Conservation (phyloP, 2,329 filamentous ascomycete species). For the Zymoseptoria ardabiliae region DNA sequence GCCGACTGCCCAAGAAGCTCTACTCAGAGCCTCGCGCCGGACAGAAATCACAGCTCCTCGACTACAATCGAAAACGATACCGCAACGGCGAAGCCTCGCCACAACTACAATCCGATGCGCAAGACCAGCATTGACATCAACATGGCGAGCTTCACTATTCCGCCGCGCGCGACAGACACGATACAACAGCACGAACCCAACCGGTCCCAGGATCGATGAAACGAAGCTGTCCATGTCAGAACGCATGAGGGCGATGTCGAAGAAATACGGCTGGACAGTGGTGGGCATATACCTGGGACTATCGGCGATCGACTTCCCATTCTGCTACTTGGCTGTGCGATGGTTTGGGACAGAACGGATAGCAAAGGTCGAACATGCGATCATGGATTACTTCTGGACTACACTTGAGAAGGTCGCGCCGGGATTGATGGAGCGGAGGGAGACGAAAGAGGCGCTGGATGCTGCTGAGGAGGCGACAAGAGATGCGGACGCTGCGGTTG, state of each 20-base stretch:
- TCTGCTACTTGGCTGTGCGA: slow-evolving; percentile 85
- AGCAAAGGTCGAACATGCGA: slow-evolving; percentile 62
- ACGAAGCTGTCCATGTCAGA: slow-evolving; percentile 43
- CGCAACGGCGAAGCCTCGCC: slow-evolving; percentile 8
- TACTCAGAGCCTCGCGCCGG: slow-evolving; percentile 4
- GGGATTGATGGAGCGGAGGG: slow-evolving; percentile 29
- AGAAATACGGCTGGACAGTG: slow-evolving; percentile 91
- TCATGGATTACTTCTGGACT: slow-evolving; percentile 53
- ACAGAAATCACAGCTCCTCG: slow-evolving; percentile 6
- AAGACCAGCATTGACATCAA: slow-evolving; percentile 1
- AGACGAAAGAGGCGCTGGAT: slow-evolving; percentile 10
- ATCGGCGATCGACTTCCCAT: slow-evolving; percentile 83
- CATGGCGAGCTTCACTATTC: slow-evolving; percentile 14
- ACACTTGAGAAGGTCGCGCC: slow-evolving; percentile 55
- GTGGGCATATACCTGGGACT: slow-evolving; percentile 83
- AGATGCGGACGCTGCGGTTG: slow-evolving; percentile 32
- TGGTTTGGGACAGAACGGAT: slow-evolving; percentile 79
- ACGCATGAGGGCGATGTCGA: slow-evolving; percentile 72
- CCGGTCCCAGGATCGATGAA: slow-evolving; percentile 7
- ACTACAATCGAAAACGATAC: slow-evolving; percentile 1
- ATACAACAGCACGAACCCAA: slow-evolving; percentile 29
- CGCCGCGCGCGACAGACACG: slow-evolving; percentile 24
- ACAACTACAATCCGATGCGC: slow-evolving; percentile 5
- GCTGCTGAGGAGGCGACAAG: slow-evolving; percentile 36
- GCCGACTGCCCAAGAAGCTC: slow-evolving; percentile 5